These are phyloP conservation scores for Goffeauzyma gilvescens DNA, from an alignment of 768 basidiomycete genomes.

Conservation along the genomic window DNA sequence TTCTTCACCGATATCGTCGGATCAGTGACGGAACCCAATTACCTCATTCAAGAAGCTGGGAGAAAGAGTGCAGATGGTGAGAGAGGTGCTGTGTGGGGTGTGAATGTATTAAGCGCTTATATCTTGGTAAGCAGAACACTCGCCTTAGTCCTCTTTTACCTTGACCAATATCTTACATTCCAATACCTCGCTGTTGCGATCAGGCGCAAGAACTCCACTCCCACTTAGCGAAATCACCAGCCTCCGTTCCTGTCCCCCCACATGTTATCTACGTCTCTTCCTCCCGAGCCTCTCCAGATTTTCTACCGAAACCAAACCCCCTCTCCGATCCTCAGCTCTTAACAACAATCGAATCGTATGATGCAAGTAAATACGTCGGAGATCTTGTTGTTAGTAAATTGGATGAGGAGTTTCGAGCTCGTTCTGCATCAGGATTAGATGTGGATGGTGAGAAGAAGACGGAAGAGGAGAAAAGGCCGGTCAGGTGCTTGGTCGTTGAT, in stretches of 20 bases:
- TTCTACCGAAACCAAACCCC: slow-evolving; percentile 10
- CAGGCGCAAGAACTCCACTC: slow-evolving; percentile 23
- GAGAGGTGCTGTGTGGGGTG: slow-evolving; percentile 23
- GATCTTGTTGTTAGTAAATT: slow-evolving; percentile 23
- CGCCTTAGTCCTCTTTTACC: too few species aligned
- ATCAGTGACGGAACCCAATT: slow-evolving; percentile 21
- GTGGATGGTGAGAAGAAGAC: neutral
- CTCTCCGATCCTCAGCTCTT: slow-evolving; percentile 24
- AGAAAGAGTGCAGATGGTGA: slow-evolving; percentile 28
- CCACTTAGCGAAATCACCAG: slow-evolving; percentile 19
- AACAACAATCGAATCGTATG: slow-evolving; percentile 14
- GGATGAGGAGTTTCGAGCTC: slow-evolving; percentile 17
- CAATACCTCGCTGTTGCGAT: too few species aligned
- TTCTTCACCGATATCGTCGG: slow-evolving; percentile 16
- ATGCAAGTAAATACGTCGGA: slow-evolving; percentile 24
- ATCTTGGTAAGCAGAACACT: slow-evolving; percentile 26
- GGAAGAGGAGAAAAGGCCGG: neutral
- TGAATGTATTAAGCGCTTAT: slow-evolving; percentile 26
- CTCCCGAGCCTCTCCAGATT: slow-evolving; percentile 6
- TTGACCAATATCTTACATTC: neutral
- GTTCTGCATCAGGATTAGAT: too few species aligned
- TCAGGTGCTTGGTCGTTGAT: slow-evolving; percentile 8
- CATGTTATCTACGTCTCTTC: slow-evolving; percentile 27
- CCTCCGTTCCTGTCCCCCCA: slow-evolving; percentile 19
- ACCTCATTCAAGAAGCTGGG: slow-evolving; percentile 20